Evolutionary conservation across 2,329 filamentous ascomycete species (phyloP), one percentile per base, ranked within the genome.

Genomic region (Juglanconis juglandina): DNA sequence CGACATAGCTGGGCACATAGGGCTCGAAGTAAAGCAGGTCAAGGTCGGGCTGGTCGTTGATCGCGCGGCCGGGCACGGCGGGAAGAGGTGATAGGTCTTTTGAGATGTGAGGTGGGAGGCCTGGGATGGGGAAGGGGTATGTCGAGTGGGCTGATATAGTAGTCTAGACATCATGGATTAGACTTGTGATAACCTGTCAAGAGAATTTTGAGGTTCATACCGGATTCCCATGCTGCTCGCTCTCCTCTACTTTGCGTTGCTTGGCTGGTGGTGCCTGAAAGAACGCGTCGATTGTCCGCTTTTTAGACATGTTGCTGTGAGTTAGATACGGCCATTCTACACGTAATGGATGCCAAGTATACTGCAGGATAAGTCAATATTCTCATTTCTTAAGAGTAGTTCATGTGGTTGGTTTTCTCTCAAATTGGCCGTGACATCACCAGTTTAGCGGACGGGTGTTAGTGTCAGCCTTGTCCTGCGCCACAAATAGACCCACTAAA

Each of bases 11-110:
- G 0, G 87, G 82, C 4, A 93, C 80, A 64, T 89, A 93, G 0
- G 90, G 89, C 67, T 91, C 81, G 70, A 88, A 93, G 73, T 91
- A 91, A 8, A 93, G 73, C 0, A 94, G 78, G 69, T 93, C 88
- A 0, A 93, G 79, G 64, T 92, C 83, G 0, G 84, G 82, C 67
- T 89, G 85, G 68, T 91, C 80, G 66, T 85, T 85, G 65, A 92
- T 87, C 3, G 70, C 67, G 50, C 75, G 79, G 1, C 80, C 83
- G 62, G 83, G 77, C 24, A 79, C 74, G 1, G 81, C 79, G 5
- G 87, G 85, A 1, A 80, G 66, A 4, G 76, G 77, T 0, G 68
- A 63, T 2, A 84, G 60, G 50, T 77, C 76, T 14, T 68, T 71
- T 53, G 68, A 69, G 8, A 83, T 66, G 7, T 72, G 67, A 2